Evolutionary conservation across 2,329 filamentous ascomycete species (phyloP).

Genomic region (Pseudocercospora cruenta): DNA sequence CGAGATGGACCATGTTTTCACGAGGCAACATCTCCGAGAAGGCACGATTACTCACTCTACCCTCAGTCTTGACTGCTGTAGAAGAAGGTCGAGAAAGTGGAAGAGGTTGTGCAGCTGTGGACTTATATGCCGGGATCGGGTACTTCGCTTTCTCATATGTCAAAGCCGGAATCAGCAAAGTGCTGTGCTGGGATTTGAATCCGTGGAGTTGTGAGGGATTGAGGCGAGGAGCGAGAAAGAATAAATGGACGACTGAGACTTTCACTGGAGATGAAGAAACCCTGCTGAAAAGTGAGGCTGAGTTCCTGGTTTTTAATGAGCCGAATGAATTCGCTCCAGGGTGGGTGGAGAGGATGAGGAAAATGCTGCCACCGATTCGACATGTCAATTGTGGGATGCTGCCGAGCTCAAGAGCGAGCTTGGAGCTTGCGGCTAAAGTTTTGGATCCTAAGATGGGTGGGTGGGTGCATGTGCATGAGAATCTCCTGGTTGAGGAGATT

Average conservation of each 20-base stretch:
- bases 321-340: slow-evolving; percentile 43
- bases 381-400: slow-evolving; percentile 65
- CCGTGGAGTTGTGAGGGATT: slow-evolving; percentile 53
- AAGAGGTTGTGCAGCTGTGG: slow-evolving; percentile 54
- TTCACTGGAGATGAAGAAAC: slow-evolving; percentile 16
- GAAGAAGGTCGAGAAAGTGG: slow-evolving; percentile 39
- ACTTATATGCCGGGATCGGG: slow-evolving; percentile 90
- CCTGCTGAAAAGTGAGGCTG: slow-evolving; percentile 15
- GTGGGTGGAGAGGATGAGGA: slow-evolving; percentile 32
- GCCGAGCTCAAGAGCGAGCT: slow-evolving; percentile 55
- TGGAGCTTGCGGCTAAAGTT: slow-evolving; percentile 53
- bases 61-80: slow-evolving; percentile 37
- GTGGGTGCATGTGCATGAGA: slow-evolving; percentile 66
- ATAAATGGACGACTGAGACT: background rate
- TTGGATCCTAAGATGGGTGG: slow-evolving; percentile 53
- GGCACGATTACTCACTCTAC: slow-evolving; percentile 65
- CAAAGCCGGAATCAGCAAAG: slow-evolving; percentile 65
- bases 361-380: slow-evolving; percentile 45
- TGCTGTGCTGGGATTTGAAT: slow-evolving; percentile 90
- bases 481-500: slow-evolving; percentile 55
- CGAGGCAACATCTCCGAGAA: slow-evolving; percentile 91
- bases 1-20: slow-evolving; percentile 91
- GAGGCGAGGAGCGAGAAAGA: slow-evolving; percentile 5
- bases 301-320: slow-evolving; percentile 47
- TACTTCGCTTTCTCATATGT: slow-evolving; percentile 91